Conservation (phyloP, 2,329 filamentous ascomycete genomes). For the Alternaria incomplexa region DNA sequence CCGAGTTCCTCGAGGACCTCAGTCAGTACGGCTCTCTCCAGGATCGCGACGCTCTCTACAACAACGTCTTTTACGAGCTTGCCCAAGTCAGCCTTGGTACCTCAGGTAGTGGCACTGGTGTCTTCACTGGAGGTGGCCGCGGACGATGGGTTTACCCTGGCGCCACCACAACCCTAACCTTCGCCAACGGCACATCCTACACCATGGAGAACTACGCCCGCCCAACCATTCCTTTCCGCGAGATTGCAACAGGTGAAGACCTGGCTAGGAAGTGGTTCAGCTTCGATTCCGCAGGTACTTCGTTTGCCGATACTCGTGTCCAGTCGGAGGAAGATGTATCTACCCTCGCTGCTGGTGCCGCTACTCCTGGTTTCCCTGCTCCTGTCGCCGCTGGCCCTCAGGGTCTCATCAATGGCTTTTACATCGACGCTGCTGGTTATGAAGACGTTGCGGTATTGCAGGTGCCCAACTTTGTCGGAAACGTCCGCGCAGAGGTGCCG, state of each 20-base stretch:
- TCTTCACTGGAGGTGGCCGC: slow-evolving; percentile 53
- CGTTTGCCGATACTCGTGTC: not conserved
- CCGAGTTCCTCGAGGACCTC: slow-evolving; percentile 55
- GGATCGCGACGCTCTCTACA: slow-evolving; percentile 65
- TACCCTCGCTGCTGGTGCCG: slow-evolving; percentile 9
- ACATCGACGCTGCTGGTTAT: slow-evolving; percentile 51
- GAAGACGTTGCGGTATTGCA: slow-evolving; percentile 54
- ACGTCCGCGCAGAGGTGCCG: slow-evolving; percentile 18
- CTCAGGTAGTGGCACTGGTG: slow-evolving; percentile 51
- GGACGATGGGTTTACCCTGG: slow-evolving; percentile 54
- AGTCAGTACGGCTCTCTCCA: slow-evolving; percentile 58
- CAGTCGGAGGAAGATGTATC: slow-evolving; percentile 4
- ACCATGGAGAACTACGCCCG: slow-evolving; percentile 54
- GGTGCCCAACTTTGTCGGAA: slow-evolving; percentile 50
- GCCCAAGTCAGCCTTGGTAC: slow-evolving; percentile 50
- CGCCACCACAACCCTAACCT: slow-evolving; percentile 51
- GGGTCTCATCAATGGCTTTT: slow-evolving; percentile 56
- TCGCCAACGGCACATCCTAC: slow-evolving; percentile 52
- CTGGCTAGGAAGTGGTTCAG: slow-evolving; percentile 49
- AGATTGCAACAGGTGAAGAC: slow-evolving; percentile 49
- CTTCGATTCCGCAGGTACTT: slow-evolving; percentile 21
- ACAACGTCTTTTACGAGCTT: slow-evolving; percentile 57
- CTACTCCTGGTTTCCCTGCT: slow-evolving; percentile 52
- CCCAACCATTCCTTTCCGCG: slow-evolving; percentile 47
- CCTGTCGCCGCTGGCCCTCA: slow-evolving; percentile 48